These are phyloP conservation scores for Didymellaceae sp. DNA, from an alignment of 2,329 filamentous ascomycete genomes.

Conservation along the genomic window DNA sequence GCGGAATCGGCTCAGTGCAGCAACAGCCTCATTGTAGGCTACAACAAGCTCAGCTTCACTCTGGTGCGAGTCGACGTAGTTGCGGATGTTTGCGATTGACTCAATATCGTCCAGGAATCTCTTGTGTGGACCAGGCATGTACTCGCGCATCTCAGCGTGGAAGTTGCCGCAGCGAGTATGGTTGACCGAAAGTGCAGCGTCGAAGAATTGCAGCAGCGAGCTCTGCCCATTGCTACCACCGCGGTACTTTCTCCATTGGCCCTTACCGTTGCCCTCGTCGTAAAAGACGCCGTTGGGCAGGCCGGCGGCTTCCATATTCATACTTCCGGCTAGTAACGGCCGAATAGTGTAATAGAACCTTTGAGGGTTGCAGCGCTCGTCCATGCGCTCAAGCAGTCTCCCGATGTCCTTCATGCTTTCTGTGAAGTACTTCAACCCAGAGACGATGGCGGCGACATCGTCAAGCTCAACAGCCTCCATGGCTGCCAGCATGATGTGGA, in stretches of 20 bases:
- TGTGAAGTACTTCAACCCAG: slow-evolving; percentile 50
- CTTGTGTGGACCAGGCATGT: slow-evolving; percentile 62
- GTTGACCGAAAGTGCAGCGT: slow-evolving; percentile 59
- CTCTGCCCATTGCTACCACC: slow-evolving; percentile 64
- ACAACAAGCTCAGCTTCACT: slow-evolving; percentile 44
- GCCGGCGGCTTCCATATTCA: slow-evolving; percentile 60
- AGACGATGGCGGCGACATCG: slow-evolving; percentile 47
- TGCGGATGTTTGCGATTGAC: slow-evolving; percentile 54
- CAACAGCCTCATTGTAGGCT: slow-evolving; percentile 56
- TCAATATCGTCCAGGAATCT: slow-evolving; percentile 58
- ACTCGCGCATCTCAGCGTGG: slow-evolving; percentile 58
- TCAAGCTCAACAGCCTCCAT: slow-evolving; percentile 53
- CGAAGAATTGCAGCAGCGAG: slow-evolving; percentile 61
- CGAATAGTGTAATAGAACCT: slow-evolving; percentile 61
- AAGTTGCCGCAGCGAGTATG: slow-evolving; percentile 51
- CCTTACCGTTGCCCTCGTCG: slow-evolving; percentile 56
- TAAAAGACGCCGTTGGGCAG: slow-evolving; percentile 61
- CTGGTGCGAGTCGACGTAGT: slow-evolving; percentile 49
- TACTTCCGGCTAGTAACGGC: slow-evolving; percentile 60
- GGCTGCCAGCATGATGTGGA: slow-evolving; percentile 55
- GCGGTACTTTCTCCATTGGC: slow-evolving; percentile 58
- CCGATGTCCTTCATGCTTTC: slow-evolving; percentile 51
- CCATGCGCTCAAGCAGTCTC: slow-evolving; percentile 57
- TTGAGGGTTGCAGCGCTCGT: slow-evolving; percentile 56
- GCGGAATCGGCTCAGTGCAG: slow-evolving; percentile 55